Evolutionary conservation across 768 basidiomycete species (phyloP), one percentile per base, ranked within the genome.

Genomic region (Coprinopsis cinerea): DNA sequence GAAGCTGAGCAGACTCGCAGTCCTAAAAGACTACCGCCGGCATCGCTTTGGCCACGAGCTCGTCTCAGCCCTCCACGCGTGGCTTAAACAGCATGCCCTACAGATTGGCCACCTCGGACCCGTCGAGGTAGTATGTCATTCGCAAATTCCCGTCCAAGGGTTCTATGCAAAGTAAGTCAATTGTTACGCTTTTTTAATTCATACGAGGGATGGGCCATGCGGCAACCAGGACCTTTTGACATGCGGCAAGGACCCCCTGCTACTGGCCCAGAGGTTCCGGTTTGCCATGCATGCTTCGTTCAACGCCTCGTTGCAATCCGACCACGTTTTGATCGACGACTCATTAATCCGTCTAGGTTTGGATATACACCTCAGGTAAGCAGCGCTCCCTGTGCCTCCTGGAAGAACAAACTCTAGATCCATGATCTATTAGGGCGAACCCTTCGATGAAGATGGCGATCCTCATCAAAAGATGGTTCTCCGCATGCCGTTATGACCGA

Each of bases 391-490:
- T 51, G 48, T 25, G 18, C 39, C 39, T 50, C 47, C 26, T 45
- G 55, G 47, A 37, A 54, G 55, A 50, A 43, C 58, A 55, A 51
- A 56, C 32, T 48, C 44, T 54, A 59, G 61, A 64, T 63, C 58
- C 61, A 54, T 49, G 53, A 61, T 54, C 54, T 44, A 39, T 52
- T 62, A 89, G 83, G 85, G 83, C 54, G 74, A 75, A 22, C 77
- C 80, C 63, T 89, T 87, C 68, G 85, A 86, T 65, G 87, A 83
- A 68, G 90, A 86, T 49, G 89, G 88, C 26, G 88, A 79, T 60
- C 88, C 86, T 51, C 89, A 92, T 76, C 88, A 91, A 63, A 83
- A 80, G 67, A 88, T 92, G 88, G 74, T 83, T 53, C 66, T 76
- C 57, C 71, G 67, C 54, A 64, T 87, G 57, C 72, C 76, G 52